Conservation (phyloP, 2,329 filamentous ascomycete species). For the Parascedosporium putredinis region DNA sequence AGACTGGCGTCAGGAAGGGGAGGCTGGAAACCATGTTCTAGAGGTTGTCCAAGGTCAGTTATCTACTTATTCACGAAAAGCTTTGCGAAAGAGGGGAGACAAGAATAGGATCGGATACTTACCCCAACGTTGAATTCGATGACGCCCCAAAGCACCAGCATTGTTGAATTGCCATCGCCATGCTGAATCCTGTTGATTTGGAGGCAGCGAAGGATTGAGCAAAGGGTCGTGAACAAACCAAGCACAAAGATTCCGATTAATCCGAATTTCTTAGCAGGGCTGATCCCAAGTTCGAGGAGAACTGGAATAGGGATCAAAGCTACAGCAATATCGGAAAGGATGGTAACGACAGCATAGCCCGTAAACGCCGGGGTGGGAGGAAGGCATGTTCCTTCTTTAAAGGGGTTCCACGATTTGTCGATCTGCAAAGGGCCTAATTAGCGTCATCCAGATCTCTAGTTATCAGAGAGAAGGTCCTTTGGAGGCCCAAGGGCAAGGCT, state of each 20-base stretch:
- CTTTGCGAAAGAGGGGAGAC: not conserved
- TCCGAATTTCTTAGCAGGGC: constrained; percentile 35
- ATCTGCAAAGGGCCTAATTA: constrained; percentile 17
- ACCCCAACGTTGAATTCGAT: constrained; percentile 49
- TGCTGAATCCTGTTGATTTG: constrained; percentile 39
- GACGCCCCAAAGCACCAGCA: constrained; percentile 45
- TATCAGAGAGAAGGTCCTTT: not conserved
- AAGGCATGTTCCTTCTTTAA: constrained; percentile 30
- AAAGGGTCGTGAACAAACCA: constrained; percentile 45
- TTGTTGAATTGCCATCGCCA: constrained; percentile 43
- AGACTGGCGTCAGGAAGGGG: constrained; percentile 33
- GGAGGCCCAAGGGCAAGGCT: not conserved
- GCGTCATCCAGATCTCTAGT: too few relatives aligned
- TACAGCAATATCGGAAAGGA: constrained; percentile 38
- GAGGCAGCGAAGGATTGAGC: constrained; percentile 39
- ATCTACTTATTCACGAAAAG: not conserved
- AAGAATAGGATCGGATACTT: constrained; percentile 20
- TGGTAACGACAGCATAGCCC: constrained; percentile 39
- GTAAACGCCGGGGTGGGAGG: constrained; percentile 37
- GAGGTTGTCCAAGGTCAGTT: not conserved
- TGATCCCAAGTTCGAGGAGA: constrained; percentile 36
- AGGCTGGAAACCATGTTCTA: constrained; percentile 37
- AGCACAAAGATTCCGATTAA: constrained; percentile 41
- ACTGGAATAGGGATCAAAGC: constrained; percentile 40
- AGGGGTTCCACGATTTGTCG: constrained; percentile 34